phyloP scores from a whole-genome alignment of 2,329 filamentous ascomycete genomes.

The Aureobasidium sp. region DNA sequence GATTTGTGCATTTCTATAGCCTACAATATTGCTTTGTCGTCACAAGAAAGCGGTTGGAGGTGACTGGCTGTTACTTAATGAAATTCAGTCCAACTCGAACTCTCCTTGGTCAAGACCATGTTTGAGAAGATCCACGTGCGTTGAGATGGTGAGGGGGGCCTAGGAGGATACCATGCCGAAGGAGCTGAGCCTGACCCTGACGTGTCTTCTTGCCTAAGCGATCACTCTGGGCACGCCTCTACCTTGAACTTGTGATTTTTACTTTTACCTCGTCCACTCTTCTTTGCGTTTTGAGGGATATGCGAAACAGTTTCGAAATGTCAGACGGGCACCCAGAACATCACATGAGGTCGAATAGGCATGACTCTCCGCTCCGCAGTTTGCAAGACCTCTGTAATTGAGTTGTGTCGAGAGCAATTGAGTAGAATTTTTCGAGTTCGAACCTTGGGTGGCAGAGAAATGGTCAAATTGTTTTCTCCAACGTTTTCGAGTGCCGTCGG shows the following conservation, averaged over 20 bases:
- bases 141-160: not conserved
- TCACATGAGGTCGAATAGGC: not conserved
- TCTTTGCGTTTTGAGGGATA: not conserved
- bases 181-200: not conserved
- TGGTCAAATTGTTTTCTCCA: constrained; percentile 2
- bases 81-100: too few species aligned
- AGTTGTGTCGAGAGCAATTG: not conserved
- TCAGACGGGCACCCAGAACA: not conserved
- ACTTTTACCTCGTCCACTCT: too few species aligned
- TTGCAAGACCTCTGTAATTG: not conserved
- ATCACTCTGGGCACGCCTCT: not conserved
- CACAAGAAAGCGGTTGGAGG: not conserved
- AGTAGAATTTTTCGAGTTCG: not conserved
- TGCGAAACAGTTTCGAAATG: not conserved
- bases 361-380: not conserved
- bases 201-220: not conserved
- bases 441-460: not conserved
- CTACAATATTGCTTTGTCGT: not conserved
- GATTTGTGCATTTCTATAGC: not conserved
- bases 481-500: not conserved
- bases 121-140: not conserved
- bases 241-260: not conserved
- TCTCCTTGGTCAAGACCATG: not conserved
- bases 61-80: not conserved
- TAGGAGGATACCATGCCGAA: not conserved